A percentile compares a stretch with the other conserved stretches of the same genome.
Evolutionary conservation across 1,139 yeast genomes (phyloP).

Genomic region (Diutina catenulata): DNA sequence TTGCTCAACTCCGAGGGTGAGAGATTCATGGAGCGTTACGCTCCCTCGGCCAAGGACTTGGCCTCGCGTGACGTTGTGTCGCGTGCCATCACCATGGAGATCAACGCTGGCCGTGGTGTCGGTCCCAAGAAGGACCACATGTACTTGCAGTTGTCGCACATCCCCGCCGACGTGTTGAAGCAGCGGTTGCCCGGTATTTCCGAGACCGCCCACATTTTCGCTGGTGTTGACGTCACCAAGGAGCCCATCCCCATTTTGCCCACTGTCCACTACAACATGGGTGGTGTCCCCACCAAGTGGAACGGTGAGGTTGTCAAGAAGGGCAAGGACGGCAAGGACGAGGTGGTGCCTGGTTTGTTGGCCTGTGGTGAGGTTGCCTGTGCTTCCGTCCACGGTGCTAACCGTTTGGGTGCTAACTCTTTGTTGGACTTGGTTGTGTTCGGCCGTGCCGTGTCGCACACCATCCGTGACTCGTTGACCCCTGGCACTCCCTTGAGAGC

Average conservation of each 20-base stretch:
- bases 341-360: conserved; percentile 82
- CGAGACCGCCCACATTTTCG: conserved; percentile 95
- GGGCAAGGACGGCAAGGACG: conserved; percentile 83
- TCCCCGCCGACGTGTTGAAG: conserved; percentile 83
- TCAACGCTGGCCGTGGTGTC: conserved; percentile 98
- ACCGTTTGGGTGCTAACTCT: conserved; percentile 99
- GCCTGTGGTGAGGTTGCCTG: conserved; percentile 99
- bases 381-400: conserved; percentile 98
- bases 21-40: conserved; percentile 98
- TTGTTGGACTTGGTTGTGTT: conserved; percentile 92
- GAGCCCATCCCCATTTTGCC: conserved; percentile 98
- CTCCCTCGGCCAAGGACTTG: conserved; percentile 96
- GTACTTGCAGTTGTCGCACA: conserved; percentile 85
- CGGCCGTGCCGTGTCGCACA: conserved; percentile 96
- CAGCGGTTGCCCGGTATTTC: conserved; percentile 99
- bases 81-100: conserved; percentile 96
- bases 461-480: conserved; percentile 70
- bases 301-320: conserved; percentile 87
- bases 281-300: conserved; percentile 98
- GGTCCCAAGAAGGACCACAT: conserved; percentile 95
- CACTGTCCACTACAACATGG: conserved; percentile 98
- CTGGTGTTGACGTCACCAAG: conserved; percentile 98
- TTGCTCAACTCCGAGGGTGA: conserved; percentile 95
- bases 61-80: conserved; percentile 98
- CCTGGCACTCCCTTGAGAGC: conserved; percentile 80